Evolutionary conservation across 106 monocot species (phyloP).

Genomic region (Chionographis japonica): DNA sequence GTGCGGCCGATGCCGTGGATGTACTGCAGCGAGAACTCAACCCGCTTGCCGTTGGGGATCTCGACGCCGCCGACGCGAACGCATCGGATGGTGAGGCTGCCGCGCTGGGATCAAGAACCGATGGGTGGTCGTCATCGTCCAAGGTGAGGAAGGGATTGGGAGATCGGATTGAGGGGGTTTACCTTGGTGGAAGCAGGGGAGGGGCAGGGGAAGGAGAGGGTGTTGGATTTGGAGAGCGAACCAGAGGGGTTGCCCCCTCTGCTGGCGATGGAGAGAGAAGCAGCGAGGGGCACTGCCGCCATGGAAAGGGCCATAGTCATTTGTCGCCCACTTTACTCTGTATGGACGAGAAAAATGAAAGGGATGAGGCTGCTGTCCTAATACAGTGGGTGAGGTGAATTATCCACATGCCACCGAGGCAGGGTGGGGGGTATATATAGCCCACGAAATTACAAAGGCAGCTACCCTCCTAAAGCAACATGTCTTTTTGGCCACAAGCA

Average conservation of each 20-base stretch:
- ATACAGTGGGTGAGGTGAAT: too few species aligned
- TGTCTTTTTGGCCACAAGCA: too few species aligned
- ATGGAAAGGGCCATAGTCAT: conserved; percentile 39
- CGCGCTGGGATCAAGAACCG: conserved; percentile 2
- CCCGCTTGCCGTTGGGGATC: conserved; percentile 91
- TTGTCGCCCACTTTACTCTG: neutral
- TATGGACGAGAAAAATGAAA: too few species aligned
- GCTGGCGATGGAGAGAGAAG: conserved; percentile 41
- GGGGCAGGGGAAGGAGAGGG: conserved; percentile 25
- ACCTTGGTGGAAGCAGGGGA: conserved; percentile 22
- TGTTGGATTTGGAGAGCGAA: conserved; percentile 7
- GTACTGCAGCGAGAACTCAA: conserved; percentile 92
- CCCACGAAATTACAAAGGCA: too few species aligned
- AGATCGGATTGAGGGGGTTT: neutral
- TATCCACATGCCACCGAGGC: too few species aligned
- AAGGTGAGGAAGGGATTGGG: neutral
- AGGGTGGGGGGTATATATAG: too few species aligned
- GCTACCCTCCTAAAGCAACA: too few species aligned
- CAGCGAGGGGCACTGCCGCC: conserved; percentile 44
- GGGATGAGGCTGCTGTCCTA: too few species aligned
- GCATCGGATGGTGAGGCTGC: conserved; percentile 59
- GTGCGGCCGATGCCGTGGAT: conserved; percentile 88
- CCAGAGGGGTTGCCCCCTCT: conserved; percentile 14
- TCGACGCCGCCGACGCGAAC: conserved; percentile 90
- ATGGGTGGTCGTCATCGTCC: neutral